phyloP scores from a whole-genome alignment of 768 basidiomycete genomes.

The Lactarius deliciosus region DNA sequence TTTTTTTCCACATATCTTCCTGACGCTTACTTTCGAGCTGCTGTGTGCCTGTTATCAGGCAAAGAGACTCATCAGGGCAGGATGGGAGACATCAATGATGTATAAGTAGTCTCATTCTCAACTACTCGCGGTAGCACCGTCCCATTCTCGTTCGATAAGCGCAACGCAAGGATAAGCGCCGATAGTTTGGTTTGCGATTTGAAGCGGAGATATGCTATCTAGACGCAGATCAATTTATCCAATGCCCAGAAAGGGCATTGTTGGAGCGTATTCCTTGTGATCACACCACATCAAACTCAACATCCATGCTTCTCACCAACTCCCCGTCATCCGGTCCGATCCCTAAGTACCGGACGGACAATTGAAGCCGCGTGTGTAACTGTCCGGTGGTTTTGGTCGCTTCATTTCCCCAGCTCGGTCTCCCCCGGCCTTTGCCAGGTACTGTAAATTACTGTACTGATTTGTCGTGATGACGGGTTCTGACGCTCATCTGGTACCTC shows the following conservation, averaged over 20 bases:
- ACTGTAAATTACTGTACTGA: too few relatives aligned
- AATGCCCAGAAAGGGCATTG: not conserved
- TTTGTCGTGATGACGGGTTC: not conserved
- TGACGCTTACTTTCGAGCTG: not conserved
- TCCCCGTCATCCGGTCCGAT: conserved; percentile 1
- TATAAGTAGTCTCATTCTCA: too few relatives aligned
- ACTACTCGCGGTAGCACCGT: not conserved
- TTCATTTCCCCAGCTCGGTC: not conserved
- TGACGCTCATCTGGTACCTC: not conserved
- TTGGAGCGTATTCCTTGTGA: not conserved
- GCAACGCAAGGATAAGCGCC: conserved; percentile 2
- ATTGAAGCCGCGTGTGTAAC: not conserved
- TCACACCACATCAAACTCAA: conserved; percentile 5
- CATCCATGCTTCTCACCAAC: conserved; percentile 1
- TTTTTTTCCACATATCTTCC: not conserved
- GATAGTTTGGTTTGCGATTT: not conserved
- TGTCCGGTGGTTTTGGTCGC: not conserved
- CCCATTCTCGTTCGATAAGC: not conserved
- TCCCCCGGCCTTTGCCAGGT: not conserved
- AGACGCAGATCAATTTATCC: not conserved
- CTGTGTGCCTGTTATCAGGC: not conserved
- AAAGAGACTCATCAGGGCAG: not conserved
- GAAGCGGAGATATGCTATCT: not conserved
- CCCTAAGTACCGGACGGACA: not conserved
- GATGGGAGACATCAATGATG: not conserved